A percentile compares a stretch with the other conserved stretches of the same genome.
Evolutionary conservation across 306 rosid species (phyloP).

Genomic region (Psophocarpus tetragonolobus): DNA sequence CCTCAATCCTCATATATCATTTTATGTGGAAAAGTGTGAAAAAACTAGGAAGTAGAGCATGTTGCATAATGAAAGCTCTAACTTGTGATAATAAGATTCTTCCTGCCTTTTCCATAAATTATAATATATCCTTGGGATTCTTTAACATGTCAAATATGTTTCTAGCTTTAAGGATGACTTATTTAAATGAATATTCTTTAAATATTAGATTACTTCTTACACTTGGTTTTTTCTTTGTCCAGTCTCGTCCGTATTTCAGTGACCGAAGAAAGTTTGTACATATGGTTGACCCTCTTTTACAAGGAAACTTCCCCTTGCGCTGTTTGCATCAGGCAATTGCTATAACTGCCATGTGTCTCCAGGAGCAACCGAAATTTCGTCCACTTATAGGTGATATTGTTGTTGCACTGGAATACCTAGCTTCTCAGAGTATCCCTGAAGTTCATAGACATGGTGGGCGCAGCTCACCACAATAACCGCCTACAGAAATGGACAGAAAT

Average conservation of each 20-base stretch:
- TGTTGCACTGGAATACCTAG: conserved; percentile 88
- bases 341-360: conserved; percentile 93
- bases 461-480: conserved; percentile 35
- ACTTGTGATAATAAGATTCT: neutral
- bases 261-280: conserved; percentile 45
- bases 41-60: neutral
- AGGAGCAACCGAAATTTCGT: conserved; percentile 86
- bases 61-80: neutral
- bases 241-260: conserved; percentile 62
- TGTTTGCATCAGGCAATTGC: conserved; percentile 96
- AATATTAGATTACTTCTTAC: conserved; percentile 7
- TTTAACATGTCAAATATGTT: neutral
- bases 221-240: conserved; percentile 4
- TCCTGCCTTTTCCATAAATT: conserved; percentile 10
- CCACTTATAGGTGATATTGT: conserved; percentile 87
- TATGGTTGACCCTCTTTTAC: conserved; percentile 73
- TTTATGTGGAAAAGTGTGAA: neutral
- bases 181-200: neutral
- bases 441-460: conserved; percentile 12
- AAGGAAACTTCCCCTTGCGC: conserved; percentile 74
- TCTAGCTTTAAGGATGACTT: conserved; percentile 13
- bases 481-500: conserved; percentile 34
- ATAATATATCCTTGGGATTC: conserved; percentile 9
- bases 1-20: neutral
- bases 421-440: conserved; percentile 57